phyloP scores from a whole-genome alignment of 2,329 filamentous ascomycete species.

The Exophiala lecanii-corni region DNA sequence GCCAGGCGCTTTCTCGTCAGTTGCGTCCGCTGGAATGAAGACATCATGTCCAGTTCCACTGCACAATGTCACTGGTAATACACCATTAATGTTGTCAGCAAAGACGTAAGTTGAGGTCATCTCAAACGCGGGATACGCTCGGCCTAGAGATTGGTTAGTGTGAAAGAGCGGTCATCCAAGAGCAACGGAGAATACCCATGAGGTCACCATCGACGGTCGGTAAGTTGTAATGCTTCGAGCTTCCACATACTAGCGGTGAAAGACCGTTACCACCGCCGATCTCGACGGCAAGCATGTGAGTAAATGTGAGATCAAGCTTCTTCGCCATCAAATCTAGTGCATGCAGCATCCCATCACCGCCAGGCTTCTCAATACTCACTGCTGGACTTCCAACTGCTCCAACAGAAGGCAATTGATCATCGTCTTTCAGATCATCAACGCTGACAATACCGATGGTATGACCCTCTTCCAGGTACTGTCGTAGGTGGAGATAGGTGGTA shows the following conservation, averaged over 20 bases:
- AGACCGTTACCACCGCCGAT: slow-evolving; percentile 64
- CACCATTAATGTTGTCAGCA: slow-evolving; percentile 27
- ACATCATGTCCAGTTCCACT: slow-evolving; percentile 36
- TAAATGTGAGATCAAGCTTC: slow-evolving; percentile 46
- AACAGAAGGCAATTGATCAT: slow-evolving; percentile 40
- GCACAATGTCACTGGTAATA: slow-evolving; percentile 13
- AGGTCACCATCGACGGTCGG: slow-evolving; percentile 43
- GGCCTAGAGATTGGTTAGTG: slow-evolving; percentile 26
- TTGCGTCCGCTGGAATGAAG: slow-evolving; percentile 40
- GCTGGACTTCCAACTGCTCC: slow-evolving; percentile 22
- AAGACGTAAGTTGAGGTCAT: slow-evolving; percentile 41
- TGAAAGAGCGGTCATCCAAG: not conserved
- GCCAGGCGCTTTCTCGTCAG: slow-evolving; percentile 39
- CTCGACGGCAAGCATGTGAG: slow-evolving; percentile 58
- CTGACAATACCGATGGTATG: slow-evolving; percentile 39
- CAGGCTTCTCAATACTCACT: slow-evolving; percentile 27
- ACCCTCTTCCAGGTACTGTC: slow-evolving; percentile 37
- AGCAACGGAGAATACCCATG: slow-evolving; percentile 33
- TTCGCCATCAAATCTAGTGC: slow-evolving; percentile 46
- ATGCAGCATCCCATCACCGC: slow-evolving; percentile 50
- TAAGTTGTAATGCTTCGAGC: slow-evolving; percentile 31
- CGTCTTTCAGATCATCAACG: slow-evolving; percentile 40
- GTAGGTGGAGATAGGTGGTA: slow-evolving; percentile 39
- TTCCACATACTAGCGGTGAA: slow-evolving; percentile 54
- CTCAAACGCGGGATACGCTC: slow-evolving; percentile 44